Evolutionary conservation across 2,329 filamentous ascomycete genomes (phyloP), one percentile per base, ranked within the genome.

Genomic region (Westerdykella sp.): DNA sequence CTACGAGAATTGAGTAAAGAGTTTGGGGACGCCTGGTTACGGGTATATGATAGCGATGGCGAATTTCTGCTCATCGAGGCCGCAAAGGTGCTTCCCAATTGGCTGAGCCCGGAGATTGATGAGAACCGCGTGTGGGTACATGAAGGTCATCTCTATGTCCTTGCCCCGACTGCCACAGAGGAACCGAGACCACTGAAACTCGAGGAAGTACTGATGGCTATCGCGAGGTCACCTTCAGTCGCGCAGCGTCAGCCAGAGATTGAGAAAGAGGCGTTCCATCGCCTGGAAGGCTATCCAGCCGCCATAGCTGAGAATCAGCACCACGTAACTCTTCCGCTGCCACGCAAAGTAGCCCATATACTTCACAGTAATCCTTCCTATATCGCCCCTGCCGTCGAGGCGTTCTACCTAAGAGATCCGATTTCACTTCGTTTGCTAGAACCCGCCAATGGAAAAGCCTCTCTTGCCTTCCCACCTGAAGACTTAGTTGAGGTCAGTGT

Each of bases 41-140:
- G 86, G 39, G 77, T 95, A 4, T 82, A 79, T 46, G 93, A 98
- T 64, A 84, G 82, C 39, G 93, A 97, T 68, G 94, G 94, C 55
- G 90, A 98, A 62, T 98, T 98, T 57, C 76, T 98, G 39, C 80
- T 98, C 14, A 84, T 96, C 43, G 93, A 98, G 71, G 93, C 91
- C 23, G 91, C 94, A 22, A 89, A 87, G 53, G 82, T 84, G 12
- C 72, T 96, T 2, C 93, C 93, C 2, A 81, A 79, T 48, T 98
- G 93, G 94, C 70, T 98, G 21, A 95, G 84, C 54, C 93, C 93
- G 0, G 90, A 95, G 50, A 84, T 91, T 32, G 89, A 94, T 50
- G 79, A 84, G 51, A 86, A 95, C 63, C 79, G 93, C 44, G 79
- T 94, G 28, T 98, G 93, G 93, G 82, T 98, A 43, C 80, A 95